A percentile compares a stretch with the other conserved stretches of the same genome.
Evolutionary conservation across 2,329 filamentous ascomycete species (phyloP).

Genomic region (Botrytis pseudocinerea): DNA sequence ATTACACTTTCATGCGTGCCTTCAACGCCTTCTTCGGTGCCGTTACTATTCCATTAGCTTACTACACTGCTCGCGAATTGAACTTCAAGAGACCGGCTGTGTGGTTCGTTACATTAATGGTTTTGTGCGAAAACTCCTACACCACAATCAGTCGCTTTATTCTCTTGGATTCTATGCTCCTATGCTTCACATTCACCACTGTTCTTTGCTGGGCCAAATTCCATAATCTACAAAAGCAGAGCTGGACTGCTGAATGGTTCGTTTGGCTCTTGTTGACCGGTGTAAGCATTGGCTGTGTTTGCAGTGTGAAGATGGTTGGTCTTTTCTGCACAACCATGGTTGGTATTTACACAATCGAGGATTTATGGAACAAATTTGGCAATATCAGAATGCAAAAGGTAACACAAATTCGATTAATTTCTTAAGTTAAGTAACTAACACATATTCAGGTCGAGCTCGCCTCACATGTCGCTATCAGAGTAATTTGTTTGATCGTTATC

Average conservation of each 20-base stretch:
- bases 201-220: constrained; percentile 97
- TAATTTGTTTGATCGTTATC: constrained; percentile 83
- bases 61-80: constrained; percentile 90
- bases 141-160: constrained; percentile 99
- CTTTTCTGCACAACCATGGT: constrained; percentile 94
- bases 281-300: constrained; percentile 94
- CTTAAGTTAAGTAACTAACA: constrained; percentile 28
- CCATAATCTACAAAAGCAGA: constrained; percentile 80
- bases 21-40: constrained; percentile 97
- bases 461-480: constrained; percentile 76
- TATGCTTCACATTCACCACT: constrained; percentile 98
- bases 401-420: constrained; percentile 33
- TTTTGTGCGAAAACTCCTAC: constrained; percentile 98
- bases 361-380: constrained; percentile 97
- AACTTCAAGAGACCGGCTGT: constrained; percentile 83
- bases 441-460: constrained; percentile 58
- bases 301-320: constrained; percentile 97
- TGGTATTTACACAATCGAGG: constrained; percentile 92
- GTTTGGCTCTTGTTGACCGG: constrained; percentile 92
- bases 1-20: constrained; percentile 97
- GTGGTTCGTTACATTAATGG: constrained; percentile 95
- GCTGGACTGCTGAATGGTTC: constrained; percentile 91
- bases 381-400: constrained; percentile 87
- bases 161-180: constrained; percentile 95
- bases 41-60: constrained; percentile 87